Conservation (phyloP, 106 monocot genomes). For the Gastrodia elata region DNA sequence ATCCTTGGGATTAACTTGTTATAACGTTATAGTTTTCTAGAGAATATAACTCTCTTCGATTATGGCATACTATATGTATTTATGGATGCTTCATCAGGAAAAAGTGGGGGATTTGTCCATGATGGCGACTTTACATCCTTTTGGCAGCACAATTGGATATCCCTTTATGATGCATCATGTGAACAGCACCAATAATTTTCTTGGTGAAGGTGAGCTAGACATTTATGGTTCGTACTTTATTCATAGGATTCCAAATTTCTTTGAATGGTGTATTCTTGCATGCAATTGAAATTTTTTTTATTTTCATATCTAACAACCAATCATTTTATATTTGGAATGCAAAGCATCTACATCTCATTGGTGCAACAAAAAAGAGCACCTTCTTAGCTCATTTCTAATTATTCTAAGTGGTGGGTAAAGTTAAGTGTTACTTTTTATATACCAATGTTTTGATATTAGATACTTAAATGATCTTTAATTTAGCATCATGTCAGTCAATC, state of each 20-base stretch:
- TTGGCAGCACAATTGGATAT: conserved; percentile 20
- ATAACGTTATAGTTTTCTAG: too few species aligned
- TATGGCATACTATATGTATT: conserved; percentile 5
- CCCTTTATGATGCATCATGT: conserved; percentile 25
- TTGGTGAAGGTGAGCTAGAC: conserved; percentile 35
- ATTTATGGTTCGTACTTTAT: not conserved
- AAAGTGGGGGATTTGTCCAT: conserved; percentile 26
- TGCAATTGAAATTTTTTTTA: too few species aligned
- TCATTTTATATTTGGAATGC: too few species aligned
- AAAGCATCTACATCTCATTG: too few species aligned
- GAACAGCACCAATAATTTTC: conserved; percentile 24
- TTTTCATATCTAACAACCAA: too few species aligned
- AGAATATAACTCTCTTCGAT: not conserved
- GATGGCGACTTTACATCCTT: conserved; percentile 15
- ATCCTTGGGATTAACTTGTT: not conserved
- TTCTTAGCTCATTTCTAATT: too few species aligned
- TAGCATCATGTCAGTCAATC: too few species aligned
- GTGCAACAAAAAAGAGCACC: too few species aligned
- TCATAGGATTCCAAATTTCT: not conserved
- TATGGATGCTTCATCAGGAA: conserved; percentile 35
- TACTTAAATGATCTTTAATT: too few species aligned
- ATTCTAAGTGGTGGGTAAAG: too few species aligned
- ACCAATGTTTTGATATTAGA: too few species aligned
- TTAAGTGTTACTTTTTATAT: too few species aligned
- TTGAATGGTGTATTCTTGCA: not conserved